Evolutionary conservation across 345 rosid species (phyloP).

Genomic region (Eucalyptus sideroxylon): DNA sequence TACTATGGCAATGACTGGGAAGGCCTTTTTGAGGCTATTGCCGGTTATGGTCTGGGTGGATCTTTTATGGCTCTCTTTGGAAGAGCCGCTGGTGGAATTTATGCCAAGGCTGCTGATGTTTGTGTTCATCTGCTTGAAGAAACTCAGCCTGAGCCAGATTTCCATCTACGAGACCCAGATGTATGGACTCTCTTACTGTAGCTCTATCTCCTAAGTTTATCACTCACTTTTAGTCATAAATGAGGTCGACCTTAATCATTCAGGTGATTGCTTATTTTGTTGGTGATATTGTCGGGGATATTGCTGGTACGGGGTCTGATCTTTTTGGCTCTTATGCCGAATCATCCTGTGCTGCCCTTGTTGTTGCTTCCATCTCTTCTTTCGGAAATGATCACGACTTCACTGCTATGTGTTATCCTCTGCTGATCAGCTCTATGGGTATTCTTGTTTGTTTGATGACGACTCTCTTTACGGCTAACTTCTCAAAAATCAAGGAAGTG

Average conservation of each 20-base stretch:
- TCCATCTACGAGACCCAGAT: background rate
- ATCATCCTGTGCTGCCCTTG: background rate
- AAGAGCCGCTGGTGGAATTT: background rate
- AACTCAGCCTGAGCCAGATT: background rate
- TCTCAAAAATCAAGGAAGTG: background rate
- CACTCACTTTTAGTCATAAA: background rate
- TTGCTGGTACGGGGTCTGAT: background rate
- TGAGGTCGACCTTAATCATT: background rate
- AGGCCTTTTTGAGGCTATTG: background rate
- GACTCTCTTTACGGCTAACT: background rate
- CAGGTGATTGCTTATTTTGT: background rate
- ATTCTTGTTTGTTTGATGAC: background rate
- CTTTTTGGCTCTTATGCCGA: background rate
- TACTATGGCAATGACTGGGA: slow-evolving; percentile 1
- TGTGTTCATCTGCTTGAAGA: background rate
- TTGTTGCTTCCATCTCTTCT: slow-evolving; percentile 1
- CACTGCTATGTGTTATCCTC: background rate
- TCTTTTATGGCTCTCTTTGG: background rate
- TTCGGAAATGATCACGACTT: background rate
- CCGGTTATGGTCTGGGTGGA: background rate
- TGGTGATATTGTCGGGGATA: background rate
- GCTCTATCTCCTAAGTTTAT: background rate
- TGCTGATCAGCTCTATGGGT: background rate
- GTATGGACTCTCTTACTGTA: background rate
- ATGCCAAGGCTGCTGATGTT: background rate